Conservation (phyloP, 2,329 filamentous ascomycete genomes). For the Fusarium sp. region DNA sequence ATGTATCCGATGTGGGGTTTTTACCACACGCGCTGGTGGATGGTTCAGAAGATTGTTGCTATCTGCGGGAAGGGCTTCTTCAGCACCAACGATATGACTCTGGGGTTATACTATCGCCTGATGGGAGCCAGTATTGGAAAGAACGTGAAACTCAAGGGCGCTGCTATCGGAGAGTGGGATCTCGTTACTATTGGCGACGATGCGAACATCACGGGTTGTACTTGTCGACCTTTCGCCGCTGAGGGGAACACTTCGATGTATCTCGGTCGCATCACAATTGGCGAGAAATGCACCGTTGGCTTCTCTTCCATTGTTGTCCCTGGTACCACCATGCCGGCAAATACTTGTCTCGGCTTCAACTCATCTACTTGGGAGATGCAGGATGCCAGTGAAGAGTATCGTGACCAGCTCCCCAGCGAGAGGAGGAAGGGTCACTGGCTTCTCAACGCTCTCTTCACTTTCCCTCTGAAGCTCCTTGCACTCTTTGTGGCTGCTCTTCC, state of each 20-base stretch:
- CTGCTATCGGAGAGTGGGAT: not conserved
- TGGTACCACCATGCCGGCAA: not conserved
- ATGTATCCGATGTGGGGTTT: slow-evolving; percentile 17
- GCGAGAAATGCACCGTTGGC: not conserved
- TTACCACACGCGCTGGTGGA: slow-evolving; percentile 23
- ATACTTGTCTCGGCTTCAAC: slow-evolving; percentile 19
- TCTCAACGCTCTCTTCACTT: not conserved
- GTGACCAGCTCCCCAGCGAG: slow-evolving; percentile 10
- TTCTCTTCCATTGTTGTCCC: slow-evolving; percentile 6
- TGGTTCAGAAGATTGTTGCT: slow-evolving; percentile 15
- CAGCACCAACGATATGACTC: not conserved
- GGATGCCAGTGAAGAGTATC: slow-evolving; percentile 8
- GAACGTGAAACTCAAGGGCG: not conserved
- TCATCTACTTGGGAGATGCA: slow-evolving; percentile 22
- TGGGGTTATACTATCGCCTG: not conserved
- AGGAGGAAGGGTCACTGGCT: slow-evolving; percentile 1
- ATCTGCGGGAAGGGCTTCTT: slow-evolving; percentile 10
- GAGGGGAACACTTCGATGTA: slow-evolving; percentile 23
- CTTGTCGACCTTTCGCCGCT: slow-evolving; percentile 1
- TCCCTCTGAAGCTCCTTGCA: not conserved
- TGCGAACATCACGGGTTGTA: not conserved
- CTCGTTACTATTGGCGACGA: not conserved
- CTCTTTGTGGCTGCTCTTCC: not conserved
- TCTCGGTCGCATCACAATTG: slow-evolving; percentile 7
- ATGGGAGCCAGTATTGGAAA: not conserved